Percentiles rank a stretch among this genome's conserved stretches.
phyloP scores from a whole-genome alignment of 2,329 filamentous ascomycete genomes.

The Metarhizium guizhouense region DNA sequence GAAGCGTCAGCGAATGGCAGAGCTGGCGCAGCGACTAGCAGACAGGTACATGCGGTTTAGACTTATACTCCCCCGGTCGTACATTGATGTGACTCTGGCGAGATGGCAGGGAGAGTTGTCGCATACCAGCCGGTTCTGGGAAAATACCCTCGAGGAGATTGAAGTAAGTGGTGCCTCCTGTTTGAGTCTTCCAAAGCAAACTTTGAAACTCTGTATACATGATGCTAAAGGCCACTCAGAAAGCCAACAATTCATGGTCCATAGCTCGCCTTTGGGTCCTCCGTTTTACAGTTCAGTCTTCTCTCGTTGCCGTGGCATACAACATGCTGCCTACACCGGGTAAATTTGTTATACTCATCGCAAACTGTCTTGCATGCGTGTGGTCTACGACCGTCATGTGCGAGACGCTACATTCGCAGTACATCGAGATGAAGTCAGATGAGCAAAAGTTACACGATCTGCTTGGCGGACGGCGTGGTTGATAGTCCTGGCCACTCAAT shows the following conservation, averaged over 20 bases:
- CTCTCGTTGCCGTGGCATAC: not conserved
- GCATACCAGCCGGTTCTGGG: no score
- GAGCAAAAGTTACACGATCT: slow-evolving; percentile 8
- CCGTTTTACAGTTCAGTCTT: slow-evolving; percentile 5
- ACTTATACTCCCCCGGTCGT: no score
- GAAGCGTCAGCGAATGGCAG: no score
- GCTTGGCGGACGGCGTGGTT: slow-evolving; percentile 4
- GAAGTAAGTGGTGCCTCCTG: no score
- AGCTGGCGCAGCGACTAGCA: no score
- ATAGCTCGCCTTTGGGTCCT: slow-evolving; percentile 8
- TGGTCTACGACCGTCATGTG: slow-evolving; percentile 9
- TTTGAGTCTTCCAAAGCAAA: no score
- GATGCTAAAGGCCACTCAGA: not conserved
- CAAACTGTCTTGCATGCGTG: slow-evolving; percentile 6
- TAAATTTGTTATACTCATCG: slow-evolving; percentile 1
- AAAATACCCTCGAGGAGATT: no score
- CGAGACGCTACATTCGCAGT: slow-evolving; percentile 8
- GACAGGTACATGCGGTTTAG: no score
- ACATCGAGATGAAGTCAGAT: not conserved
- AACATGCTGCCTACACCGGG: not conserved
- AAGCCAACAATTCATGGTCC: slow-evolving; percentile 8
- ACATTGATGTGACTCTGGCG: no score
- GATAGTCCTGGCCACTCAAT: not conserved
- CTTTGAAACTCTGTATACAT: not conserved
- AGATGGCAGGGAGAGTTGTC: no score